Evolutionary conservation across 768 basidiomycete species (phyloP).

Genomic region (Crucibulum laeve): DNA sequence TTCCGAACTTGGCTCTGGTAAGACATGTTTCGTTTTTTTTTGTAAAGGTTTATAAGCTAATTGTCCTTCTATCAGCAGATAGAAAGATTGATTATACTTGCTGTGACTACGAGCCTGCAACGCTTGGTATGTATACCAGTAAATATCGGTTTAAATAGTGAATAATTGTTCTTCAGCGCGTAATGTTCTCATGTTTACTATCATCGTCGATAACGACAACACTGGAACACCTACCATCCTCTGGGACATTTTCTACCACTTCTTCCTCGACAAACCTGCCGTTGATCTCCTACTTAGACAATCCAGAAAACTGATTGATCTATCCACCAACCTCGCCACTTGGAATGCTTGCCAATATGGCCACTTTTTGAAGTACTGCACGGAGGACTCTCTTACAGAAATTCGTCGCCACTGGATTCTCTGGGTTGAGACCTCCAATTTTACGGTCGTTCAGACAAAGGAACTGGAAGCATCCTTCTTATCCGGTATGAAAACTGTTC

Average conservation of each 20-base stretch:
- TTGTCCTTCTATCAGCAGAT: conserved; percentile 9
- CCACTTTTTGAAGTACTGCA: conserved; percentile 30
- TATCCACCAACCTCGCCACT: conserved; percentile 22
- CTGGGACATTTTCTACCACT: conserved; percentile 48
- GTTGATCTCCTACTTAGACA: conserved; percentile 29
- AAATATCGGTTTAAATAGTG: neutral
- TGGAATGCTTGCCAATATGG: conserved; percentile 40
- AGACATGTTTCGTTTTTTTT: conserved; percentile 7
- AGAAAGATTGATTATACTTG: conserved; percentile 44
- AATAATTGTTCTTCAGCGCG: conserved; percentile 28
- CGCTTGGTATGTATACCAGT: conserved; percentile 32
- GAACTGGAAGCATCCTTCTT: conserved; percentile 15
- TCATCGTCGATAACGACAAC: conserved; percentile 29
- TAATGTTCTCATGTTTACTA: conserved; percentile 40
- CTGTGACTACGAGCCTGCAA: conserved; percentile 43
- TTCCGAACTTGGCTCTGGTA: conserved; percentile 20
- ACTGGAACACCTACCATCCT: conserved; percentile 10
- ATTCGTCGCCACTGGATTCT: conserved; percentile 36
- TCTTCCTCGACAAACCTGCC: conserved; percentile 35
- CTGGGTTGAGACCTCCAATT: conserved; percentile 23
- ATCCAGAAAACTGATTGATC: conserved; percentile 29
- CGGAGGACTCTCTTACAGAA: conserved; percentile 28
- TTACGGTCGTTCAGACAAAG: conserved; percentile 15
- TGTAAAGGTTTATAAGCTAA: neutral
- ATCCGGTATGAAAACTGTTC: conserved; percentile 12